A percentile compares a stretch with the other conserved stretches of the same genome.
Conservation (phyloP, 2,329 filamentous ascomycete species). For the Torrubiella hemipterigena region DNA sequence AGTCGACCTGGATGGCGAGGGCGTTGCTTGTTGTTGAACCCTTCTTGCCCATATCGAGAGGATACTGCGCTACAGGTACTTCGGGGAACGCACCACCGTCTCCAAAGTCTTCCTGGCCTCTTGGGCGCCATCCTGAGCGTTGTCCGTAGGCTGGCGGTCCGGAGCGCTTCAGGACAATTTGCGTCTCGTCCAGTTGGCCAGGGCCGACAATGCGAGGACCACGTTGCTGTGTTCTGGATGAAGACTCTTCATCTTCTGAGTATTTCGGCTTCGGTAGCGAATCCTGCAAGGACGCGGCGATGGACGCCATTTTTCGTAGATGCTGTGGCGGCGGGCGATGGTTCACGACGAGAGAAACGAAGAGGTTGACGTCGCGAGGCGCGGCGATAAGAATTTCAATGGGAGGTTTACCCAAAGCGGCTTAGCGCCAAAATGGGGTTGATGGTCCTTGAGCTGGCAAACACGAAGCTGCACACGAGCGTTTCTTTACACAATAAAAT, state of each 20-base stretch:
- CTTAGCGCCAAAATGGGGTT: constrained; percentile 18
- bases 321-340: no score
- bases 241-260: constrained; percentile 74
- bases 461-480: no score
- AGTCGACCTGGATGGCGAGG: constrained; percentile 82
- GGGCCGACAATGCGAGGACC: constrained; percentile 74
- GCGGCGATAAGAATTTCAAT: constrained; percentile 20
- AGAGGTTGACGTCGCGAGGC: constrained; percentile 10
- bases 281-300: constrained; percentile 61
- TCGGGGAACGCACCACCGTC: constrained; percentile 96
- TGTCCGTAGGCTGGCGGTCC: constrained; percentile 84
- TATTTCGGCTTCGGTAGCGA: constrained; percentile 85
- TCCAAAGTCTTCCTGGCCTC: constrained; percentile 80
- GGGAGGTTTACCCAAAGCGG: constrained; percentile 16
- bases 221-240: constrained; percentile 57
- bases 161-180: constrained; percentile 70
- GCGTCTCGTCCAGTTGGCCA: constrained; percentile 70
- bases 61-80: constrained; percentile 87
- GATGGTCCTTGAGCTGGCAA: no score
- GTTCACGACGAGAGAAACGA: constrained; percentile 5
- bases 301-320: constrained; percentile 53
- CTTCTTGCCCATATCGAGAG: constrained; percentile 87
- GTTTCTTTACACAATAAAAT: no score
- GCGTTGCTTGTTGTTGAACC: constrained; percentile 65
- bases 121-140: constrained; percentile 81